A percentile compares a stretch with the other conserved stretches of the same genome.
These are phyloP conservation scores for Botrytis porri DNA, from an alignment of 2,329 filamentous ascomycete species.

Conservation along the genomic window DNA sequence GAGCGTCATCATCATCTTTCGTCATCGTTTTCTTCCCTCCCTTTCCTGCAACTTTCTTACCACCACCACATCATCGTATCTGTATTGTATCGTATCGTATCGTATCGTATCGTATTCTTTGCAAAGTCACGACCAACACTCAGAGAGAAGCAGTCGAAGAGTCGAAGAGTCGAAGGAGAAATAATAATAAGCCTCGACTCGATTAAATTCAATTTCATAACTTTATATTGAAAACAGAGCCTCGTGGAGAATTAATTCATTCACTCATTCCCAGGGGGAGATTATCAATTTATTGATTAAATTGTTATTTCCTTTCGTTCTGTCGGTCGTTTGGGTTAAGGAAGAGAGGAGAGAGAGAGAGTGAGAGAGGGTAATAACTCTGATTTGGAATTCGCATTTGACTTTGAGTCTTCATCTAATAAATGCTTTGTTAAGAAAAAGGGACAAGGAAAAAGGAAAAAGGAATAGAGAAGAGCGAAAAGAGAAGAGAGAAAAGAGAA, in stretches of 20 bases:
- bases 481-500: no score
- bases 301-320: not conserved
- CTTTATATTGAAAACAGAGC: not conserved
- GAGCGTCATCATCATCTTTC: conserved; percentile 7
- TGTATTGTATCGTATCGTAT: no score
- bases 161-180: no score
- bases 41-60: not conserved
- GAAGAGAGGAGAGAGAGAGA: not conserved
- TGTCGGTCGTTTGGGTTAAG: not conserved
- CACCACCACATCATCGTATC: not conserved
- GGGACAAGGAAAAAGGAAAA: not conserved
- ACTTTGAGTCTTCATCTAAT: not conserved
- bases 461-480: no score
- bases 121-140: not conserved
- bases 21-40: not conserved
- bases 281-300: not conserved
- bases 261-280: not conserved
- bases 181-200: not conserved
- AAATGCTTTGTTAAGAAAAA: not conserved
- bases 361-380: no score
- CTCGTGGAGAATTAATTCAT: not conserved
- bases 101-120: not conserved
- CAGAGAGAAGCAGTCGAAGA: not conserved
- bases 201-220: not conserved
- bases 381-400: not conserved